phyloP scores from a whole-genome alignment of 148 eudicot species.

The Rhododendron henanense region DNA sequence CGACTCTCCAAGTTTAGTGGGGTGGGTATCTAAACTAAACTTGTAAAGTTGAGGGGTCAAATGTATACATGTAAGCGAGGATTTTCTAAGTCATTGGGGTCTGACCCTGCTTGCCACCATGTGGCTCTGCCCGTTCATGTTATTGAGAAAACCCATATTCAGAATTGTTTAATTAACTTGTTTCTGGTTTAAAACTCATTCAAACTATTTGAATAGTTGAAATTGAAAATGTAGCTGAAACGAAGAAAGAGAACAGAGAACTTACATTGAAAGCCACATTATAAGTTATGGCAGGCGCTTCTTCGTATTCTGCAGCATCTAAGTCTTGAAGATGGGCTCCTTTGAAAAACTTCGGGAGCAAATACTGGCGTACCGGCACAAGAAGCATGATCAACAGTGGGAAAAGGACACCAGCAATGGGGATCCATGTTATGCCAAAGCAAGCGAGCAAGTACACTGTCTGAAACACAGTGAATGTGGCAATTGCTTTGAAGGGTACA shows the following conservation, averaged over 20 bases:
- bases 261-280: constrained; percentile 69
- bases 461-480: constrained; percentile 80
- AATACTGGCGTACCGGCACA: constrained; percentile 89
- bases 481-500: constrained; percentile 82
- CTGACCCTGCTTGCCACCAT: background rate
- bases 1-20: background rate
- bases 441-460: constrained; percentile 73
- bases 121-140: background rate
- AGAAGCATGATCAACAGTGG: constrained; percentile 96
- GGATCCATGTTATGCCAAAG: constrained; percentile 96
- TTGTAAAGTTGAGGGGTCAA: background rate
- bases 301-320: constrained; percentile 97
- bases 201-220: background rate
- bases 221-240: constrained; percentile 9
- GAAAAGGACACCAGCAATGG: constrained; percentile 93
- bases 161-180: background rate
- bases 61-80: background rate
- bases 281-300: constrained; percentile 68
- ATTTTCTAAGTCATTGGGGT: background rate
- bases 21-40: background rate
- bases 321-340: constrained; percentile 92
- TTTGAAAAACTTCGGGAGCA: constrained; percentile 82
- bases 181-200: background rate
- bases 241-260: background rate
- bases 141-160: background rate